Percentiles rank a stretch among this genome's conserved stretches.
These are phyloP conservation scores for Scedosporium minutisporum DNA, from an alignment of 2,329 filamentous ascomycete species.

Conservation along the genomic window DNA sequence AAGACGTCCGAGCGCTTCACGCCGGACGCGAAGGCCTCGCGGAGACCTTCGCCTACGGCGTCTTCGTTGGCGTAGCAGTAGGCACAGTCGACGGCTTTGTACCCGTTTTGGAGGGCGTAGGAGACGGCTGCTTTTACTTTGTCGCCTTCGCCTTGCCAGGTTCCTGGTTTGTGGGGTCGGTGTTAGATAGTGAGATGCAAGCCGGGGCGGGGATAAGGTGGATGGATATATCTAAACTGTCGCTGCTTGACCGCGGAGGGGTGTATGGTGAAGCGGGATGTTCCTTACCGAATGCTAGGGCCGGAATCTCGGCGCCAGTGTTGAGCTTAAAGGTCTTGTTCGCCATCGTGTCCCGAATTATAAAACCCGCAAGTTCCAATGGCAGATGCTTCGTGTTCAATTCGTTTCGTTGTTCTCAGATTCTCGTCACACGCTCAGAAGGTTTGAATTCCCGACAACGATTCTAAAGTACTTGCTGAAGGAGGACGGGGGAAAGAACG, in stretches of 20 bases:
- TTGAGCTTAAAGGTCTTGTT: constrained; percentile 48
- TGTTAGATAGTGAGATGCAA: background rate
- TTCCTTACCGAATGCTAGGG: constrained; percentile 48
- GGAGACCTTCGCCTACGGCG: constrained; percentile 70
- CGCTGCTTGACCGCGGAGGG: background rate
- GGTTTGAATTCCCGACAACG: background rate
- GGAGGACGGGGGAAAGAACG: too few species aligned
- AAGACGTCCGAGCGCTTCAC: constrained; percentile 72
- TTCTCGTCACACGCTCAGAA: background rate
- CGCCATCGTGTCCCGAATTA: constrained; percentile 1
- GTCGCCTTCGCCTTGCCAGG: constrained; percentile 53
- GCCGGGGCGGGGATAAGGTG: background rate
- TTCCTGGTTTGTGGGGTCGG: constrained; percentile 32
- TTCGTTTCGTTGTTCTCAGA: background rate
- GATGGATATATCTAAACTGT: background rate
- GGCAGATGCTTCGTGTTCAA: background rate
- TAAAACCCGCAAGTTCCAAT: too few species aligned
- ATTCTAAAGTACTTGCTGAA: too few species aligned
- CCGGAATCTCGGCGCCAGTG: constrained; percentile 52
- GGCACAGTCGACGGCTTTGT: constrained; percentile 58
- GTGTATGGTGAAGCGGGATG: constrained; percentile 7
- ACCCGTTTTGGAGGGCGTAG: constrained; percentile 46
- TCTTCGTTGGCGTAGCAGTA: constrained; percentile 76
- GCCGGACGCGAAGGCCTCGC: constrained; percentile 60
- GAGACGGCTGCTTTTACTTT: constrained; percentile 49